phyloP scores from a whole-genome alignment of 768 basidiomycete species.

The Kwoniella shandongensis region DNA sequence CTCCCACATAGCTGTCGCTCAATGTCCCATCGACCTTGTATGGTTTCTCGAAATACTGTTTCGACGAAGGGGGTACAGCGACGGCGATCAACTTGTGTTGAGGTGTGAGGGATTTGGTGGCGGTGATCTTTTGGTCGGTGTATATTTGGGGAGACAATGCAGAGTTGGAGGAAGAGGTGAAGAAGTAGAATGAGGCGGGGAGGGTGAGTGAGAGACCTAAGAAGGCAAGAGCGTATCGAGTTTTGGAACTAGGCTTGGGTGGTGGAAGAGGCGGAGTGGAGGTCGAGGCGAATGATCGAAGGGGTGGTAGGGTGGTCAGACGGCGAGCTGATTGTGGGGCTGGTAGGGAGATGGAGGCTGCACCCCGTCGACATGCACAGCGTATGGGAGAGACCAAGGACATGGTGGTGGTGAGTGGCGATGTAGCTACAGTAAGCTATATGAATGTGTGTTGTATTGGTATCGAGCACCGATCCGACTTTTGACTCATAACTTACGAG shows the following conservation, averaged over 20 bases:
- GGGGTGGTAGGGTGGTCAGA: neutral
- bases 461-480: too few species aligned
- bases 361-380: neutral
- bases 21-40: constrained; percentile 12
- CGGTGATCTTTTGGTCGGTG: constrained; percentile 33
- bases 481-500: too few species aligned
- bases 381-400: neutral
- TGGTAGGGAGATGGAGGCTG: too few species aligned
- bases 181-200: constrained; percentile 27
- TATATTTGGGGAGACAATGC: constrained; percentile 37
- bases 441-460: too few species aligned
- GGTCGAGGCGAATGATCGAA: constrained; percentile 5
- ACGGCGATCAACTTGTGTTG: constrained; percentile 39
- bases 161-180: constrained; percentile 7
- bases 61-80: constrained; percentile 26
- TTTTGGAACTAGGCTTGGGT: neutral
- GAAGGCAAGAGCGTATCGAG: constrained; percentile 9
- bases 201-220: constrained; percentile 20
- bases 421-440: too few species aligned
- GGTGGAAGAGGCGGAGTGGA: constrained; percentile 1
- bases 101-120: constrained; percentile 23
- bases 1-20: too few species aligned
- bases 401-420: neutral
- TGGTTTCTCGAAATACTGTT: constrained; percentile 23
- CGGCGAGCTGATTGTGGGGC: too few species aligned